Evolutionary conservation across 2,329 filamentous ascomycete genomes (phyloP).

Genomic region (Diplocarpon rosae): DNA sequence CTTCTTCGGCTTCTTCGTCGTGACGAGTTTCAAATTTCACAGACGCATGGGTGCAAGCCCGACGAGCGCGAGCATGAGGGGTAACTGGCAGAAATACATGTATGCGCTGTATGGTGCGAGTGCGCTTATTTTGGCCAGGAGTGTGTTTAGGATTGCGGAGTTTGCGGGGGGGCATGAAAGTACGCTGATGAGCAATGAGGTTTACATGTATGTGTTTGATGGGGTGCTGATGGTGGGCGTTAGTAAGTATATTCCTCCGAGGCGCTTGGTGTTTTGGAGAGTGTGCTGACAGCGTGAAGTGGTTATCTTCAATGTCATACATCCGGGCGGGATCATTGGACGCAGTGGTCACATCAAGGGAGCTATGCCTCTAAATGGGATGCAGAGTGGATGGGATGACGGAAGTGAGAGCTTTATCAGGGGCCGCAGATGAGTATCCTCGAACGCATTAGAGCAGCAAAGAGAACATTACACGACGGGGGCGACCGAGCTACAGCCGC

Average conservation of each 20-base stretch:
- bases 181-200: constrained; percentile 27
- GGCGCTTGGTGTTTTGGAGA: no score
- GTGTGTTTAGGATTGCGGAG: constrained; percentile 37
- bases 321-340: constrained; percentile 25
- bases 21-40: constrained; percentile 34
- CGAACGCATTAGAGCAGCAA: no score
- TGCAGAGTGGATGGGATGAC: neutral
- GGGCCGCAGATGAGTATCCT: neutral
- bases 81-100: constrained; percentile 29
- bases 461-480: no score
- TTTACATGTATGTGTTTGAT: constrained; percentile 34
- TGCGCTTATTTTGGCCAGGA: constrained; percentile 34
- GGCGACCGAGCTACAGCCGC: no score
- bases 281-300: constrained; percentile 8
- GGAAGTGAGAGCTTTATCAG: neutral
- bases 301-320: constrained; percentile 27
- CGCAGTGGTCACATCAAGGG: neutral
- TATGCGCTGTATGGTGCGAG: constrained; percentile 32
- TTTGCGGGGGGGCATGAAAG: constrained; percentile 34
- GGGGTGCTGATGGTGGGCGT: constrained; percentile 31
- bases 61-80: constrained; percentile 10
- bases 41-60: constrained; percentile 27
- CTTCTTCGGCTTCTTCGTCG: constrained; percentile 38
- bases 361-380: neutral
- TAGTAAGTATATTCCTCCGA: neutral